Base-by-base conservation (phyloP, 352 stramenopile genomes). In the Globisporangium heterothallicum region DNA sequence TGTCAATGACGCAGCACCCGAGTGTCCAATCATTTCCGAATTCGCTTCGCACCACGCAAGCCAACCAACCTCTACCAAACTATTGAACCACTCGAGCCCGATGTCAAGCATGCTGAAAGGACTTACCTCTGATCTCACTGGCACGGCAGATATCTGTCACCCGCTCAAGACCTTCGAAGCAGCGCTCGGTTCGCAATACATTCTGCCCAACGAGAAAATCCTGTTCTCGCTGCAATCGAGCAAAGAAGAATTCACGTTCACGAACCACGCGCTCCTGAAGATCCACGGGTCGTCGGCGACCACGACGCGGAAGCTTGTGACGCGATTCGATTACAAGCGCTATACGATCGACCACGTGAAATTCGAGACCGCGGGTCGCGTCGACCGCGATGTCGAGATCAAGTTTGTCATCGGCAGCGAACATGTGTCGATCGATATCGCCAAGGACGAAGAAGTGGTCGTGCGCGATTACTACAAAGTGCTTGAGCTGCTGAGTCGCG, bases 201-300 rank as follows among this genome's bases (percentile, higher is more conserved):
- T 83, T 16, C 52, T 80, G 7, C 68, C 68, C 8, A 57, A 51
- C 10, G 72, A 86, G 50, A 46, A 53, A 9, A 61, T 84, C 16
- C 29, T 86, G 53, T 84, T 84, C 51, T 65, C 72, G 29, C 79
- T 83, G 34, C 59, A 75, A 53, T 86, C 74, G 22, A 49, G 46
- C 30, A 84, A 86, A 32, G 72, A 83, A 34, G 74, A 86, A 53
- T 86, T 69, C 50, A 53, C 68, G 38, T 86, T 86, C 60, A 84
- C 74, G 2, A 81, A 86, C 41, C 66, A 84, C 48, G 74, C 74
- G 24, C 26, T 85, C 38, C 66, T 85, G 26, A 57, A 64, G 35
- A 61, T 63, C 6, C 4, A 66, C 9, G 72, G 74, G 14, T 62
- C 69, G 35, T 73, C 35, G 21, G 71, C 69, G 30, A 74, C 71